These are phyloP conservation scores for Metschnikowia vanudenii DNA, from an alignment of 805 yeast genomes.

Conservation along the genomic window DNA sequence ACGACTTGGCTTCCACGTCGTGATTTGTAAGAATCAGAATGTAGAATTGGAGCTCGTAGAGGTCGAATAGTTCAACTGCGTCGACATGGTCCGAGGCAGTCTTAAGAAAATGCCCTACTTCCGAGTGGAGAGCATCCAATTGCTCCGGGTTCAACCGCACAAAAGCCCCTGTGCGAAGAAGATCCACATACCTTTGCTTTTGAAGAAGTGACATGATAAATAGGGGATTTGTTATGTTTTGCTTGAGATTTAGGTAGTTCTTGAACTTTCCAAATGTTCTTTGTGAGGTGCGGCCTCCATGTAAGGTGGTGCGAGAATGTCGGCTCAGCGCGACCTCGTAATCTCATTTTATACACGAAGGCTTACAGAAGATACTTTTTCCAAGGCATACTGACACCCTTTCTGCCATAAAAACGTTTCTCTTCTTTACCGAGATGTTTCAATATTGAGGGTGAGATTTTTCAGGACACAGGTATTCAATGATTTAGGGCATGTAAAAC, in stretches of 20 bases:
- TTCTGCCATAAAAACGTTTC: too few species aligned
- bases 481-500: too few species aligned
- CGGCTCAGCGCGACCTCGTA: too few species aligned
- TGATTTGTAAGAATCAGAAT: conserved; percentile 57
- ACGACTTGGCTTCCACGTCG: conserved; percentile 68
- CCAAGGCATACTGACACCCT: too few species aligned
- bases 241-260: not conserved
- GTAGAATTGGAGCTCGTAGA: conserved; percentile 72
- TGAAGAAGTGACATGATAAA: conserved; percentile 1
- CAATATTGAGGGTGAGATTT: too few species aligned
- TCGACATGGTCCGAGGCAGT: conserved; percentile 31
- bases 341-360: too few species aligned
- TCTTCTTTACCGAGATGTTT: too few species aligned
- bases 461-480: too few species aligned
- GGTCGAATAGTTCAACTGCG: conserved; percentile 49
- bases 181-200: conserved; percentile 14
- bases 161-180: conserved; percentile 44
- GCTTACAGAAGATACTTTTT: too few species aligned
- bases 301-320: too few species aligned
- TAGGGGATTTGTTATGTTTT: not conserved
- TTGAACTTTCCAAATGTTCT: too few species aligned
- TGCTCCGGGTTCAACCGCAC: conserved; percentile 48
- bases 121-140: conserved; percentile 35
- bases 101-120: conserved; percentile 38
- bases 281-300: too few species aligned